Evolutionary conservation across 768 basidiomycete species (phyloP).

Genomic region (Tylopilus sp.): DNA sequence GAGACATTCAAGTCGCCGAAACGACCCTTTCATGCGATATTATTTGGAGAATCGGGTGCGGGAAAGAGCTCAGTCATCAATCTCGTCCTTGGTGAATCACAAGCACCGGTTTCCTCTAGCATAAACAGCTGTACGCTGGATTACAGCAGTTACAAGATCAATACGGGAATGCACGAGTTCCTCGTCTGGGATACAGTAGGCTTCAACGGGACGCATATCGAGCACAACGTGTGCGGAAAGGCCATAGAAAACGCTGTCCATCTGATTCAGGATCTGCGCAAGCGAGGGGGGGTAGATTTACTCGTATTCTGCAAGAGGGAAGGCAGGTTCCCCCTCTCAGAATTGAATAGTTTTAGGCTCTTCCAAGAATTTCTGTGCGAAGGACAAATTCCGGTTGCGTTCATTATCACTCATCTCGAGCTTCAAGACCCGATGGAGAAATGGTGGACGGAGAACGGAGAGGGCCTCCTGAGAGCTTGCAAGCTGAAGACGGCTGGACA

Average conservation of each 20-base stretch:
- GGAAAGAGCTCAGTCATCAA: conserved; percentile 43
- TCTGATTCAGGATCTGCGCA: conserved; percentile 30
- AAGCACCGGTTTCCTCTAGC: conserved; percentile 25
- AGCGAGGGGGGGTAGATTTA: conserved; percentile 35
- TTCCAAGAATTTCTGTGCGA: conserved; percentile 40
- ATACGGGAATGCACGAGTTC: conserved; percentile 20
- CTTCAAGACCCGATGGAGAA: conserved; percentile 24
- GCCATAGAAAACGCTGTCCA: conserved; percentile 26
- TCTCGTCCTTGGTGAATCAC: conserved; percentile 28
- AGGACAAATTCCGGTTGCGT: conserved; percentile 34
- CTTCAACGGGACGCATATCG: conserved; percentile 17
- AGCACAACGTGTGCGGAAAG: conserved; percentile 2
- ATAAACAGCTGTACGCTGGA: conserved; percentile 35
- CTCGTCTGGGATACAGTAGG: conserved; percentile 34
- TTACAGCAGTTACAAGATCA: conserved; percentile 20
- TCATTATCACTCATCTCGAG: conserved; percentile 41
- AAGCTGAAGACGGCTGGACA: conserved; percentile 21
- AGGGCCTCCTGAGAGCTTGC: conserved; percentile 9
- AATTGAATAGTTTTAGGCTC: conserved; percentile 31
- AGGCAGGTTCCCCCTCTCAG: conserved; percentile 28
- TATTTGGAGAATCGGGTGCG: conserved; percentile 41
- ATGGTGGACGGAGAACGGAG: conserved; percentile 30
- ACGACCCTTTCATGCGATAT: conserved; percentile 28
- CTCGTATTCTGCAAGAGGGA: conserved; percentile 36
- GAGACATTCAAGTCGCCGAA: conserved; percentile 8